These are phyloP conservation scores for Akanthomyces muscarius DNA, from an alignment of 2,329 filamentous ascomycete species.

Conservation along the genomic window DNA sequence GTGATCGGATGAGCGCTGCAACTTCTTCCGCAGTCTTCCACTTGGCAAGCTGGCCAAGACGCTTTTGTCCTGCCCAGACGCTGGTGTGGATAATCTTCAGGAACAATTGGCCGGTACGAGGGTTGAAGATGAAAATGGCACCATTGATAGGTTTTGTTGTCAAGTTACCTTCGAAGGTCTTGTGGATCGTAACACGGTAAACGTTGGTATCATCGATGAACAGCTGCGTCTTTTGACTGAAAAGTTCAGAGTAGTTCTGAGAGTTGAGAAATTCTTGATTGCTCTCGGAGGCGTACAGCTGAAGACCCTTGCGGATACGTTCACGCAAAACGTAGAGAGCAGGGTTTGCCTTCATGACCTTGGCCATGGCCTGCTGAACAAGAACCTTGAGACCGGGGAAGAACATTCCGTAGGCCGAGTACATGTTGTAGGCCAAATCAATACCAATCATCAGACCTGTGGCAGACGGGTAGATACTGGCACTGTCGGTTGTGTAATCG, in stretches of 20 bases:
- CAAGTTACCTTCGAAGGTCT: slow-evolving; percentile 98
- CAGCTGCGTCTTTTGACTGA: slow-evolving; percentile 97
- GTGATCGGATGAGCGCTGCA: slow-evolving; percentile 87
- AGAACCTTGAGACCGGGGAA: slow-evolving; percentile 96
- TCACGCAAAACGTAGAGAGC: slow-evolving; percentile 93
- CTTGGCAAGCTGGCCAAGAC: slow-evolving; percentile 95
- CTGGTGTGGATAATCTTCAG: slow-evolving; percentile 99
- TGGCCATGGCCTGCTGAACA: slow-evolving; percentile 97
- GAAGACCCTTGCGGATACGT: slow-evolving; percentile 96
- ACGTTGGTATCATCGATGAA: slow-evolving; percentile 99
- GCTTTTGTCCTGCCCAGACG: slow-evolving; percentile 98
- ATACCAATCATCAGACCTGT: slow-evolving; percentile 98
- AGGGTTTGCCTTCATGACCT: slow-evolving; percentile 99
- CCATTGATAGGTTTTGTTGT: slow-evolving; percentile 99
- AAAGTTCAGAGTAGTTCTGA: slow-evolving; percentile 97
- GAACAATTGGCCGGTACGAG: slow-evolving; percentile 95
- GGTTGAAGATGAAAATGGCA: slow-evolving; percentile 99
- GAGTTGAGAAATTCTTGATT: slow-evolving; percentile 99
- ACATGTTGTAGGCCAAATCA: slow-evolving; percentile 95
- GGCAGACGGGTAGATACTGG: slow-evolving; percentile 96
- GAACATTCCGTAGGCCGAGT: slow-evolving; percentile 97
- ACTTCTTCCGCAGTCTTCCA: slow-evolving; percentile 99
- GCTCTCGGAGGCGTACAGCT: slow-evolving; percentile 96
- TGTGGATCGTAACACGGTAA: slow-evolving; percentile 98
- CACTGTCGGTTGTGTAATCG: slow-evolving; percentile 97